Conservation (phyloP, 495 filamentous ascomycete genomes). For the Tetracladium setigerum region DNA sequence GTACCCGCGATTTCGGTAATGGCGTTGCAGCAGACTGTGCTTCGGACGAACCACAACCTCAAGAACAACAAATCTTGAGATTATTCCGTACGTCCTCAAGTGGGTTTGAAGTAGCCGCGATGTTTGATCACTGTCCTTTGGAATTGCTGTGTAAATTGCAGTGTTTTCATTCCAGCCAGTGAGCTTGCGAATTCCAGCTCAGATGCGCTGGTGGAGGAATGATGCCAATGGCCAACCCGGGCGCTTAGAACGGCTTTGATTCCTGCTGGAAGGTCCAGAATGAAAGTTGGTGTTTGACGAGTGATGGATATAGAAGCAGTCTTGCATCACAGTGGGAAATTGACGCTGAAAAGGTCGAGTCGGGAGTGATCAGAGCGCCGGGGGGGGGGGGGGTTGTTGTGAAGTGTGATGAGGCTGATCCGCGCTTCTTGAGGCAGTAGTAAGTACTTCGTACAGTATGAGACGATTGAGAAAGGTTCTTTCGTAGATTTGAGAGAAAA, state of each 20-base stretch:
- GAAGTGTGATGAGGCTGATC: too few relatives aligned
- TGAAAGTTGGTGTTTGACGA: neutral
- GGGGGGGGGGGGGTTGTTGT: too few relatives aligned
- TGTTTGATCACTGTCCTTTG: conserved; percentile 9
- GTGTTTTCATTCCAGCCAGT: conserved; percentile 9
- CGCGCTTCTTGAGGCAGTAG: too few relatives aligned
- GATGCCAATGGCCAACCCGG: neutral
- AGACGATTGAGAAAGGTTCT: too few relatives aligned
- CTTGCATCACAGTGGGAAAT: neutral
- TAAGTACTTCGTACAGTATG: too few relatives aligned
- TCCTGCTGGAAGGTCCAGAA: neutral
- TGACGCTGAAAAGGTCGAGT: neutral
- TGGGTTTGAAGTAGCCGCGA: conserved; percentile 16
- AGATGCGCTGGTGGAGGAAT: conserved; percentile 4
- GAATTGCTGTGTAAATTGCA: conserved; percentile 4
- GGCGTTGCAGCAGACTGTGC: neutral
- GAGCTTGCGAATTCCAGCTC: neutral
- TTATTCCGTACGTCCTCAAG: neutral
- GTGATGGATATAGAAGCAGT: neutral
- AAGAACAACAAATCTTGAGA: neutral
- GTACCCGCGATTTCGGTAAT: neutral
- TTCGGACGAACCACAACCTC: too few relatives aligned
- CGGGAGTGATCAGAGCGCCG: too few relatives aligned
- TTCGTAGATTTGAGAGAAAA: too few relatives aligned
- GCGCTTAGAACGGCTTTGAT: neutral